A percentile compares a stretch with the other conserved stretches of the same genome.
Conservation (phyloP, 306 rosid genomes). For the Corylus avellana region DNA sequence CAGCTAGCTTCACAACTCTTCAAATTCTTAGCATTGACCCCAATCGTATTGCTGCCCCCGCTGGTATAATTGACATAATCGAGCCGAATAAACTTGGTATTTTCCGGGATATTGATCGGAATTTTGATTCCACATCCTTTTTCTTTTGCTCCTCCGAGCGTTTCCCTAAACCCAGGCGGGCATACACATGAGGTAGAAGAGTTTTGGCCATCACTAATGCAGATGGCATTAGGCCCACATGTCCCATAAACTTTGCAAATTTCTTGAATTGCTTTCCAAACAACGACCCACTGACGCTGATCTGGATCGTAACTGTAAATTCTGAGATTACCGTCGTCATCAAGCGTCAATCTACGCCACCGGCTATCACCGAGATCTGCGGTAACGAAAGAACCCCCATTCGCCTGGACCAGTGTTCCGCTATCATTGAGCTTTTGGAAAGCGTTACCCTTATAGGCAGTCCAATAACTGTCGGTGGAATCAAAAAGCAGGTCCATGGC, state of each 20-base stretch:
- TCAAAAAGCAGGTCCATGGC: slow-evolving; percentile 27
- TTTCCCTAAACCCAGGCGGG: slow-evolving; percentile 57
- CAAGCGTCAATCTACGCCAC: slow-evolving; percentile 51
- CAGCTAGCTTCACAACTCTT: slow-evolving; percentile 50
- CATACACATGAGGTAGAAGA: slow-evolving; percentile 50
- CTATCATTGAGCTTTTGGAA: slow-evolving; percentile 20
- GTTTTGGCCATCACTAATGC: slow-evolving; percentile 39
- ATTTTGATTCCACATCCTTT: slow-evolving; percentile 53
- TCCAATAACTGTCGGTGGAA: slow-evolving; percentile 35
- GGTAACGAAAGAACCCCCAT: slow-evolving; percentile 29
- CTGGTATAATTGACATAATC: slow-evolving; percentile 73
- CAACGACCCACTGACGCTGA: slow-evolving; percentile 42
- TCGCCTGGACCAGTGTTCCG: slow-evolving; percentile 40
- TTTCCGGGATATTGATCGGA: neutral
- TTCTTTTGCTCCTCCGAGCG: slow-evolving; percentile 6
- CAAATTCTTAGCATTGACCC: slow-evolving; percentile 28
- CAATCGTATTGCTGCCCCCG: neutral
- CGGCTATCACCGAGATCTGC: slow-evolving; percentile 51
- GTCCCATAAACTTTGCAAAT: slow-evolving; percentile 48
- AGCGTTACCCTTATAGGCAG: neutral
- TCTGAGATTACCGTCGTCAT: slow-evolving; percentile 67
- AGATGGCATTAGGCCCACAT: slow-evolving; percentile 65
- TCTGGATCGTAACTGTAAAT: slow-evolving; percentile 55
- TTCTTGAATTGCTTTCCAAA: slow-evolving; percentile 60
- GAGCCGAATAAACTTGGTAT: slow-evolving; percentile 44